Evolutionary conservation across 306 rosid species (phyloP).

Genomic region (Fragaria vesca): DNA sequence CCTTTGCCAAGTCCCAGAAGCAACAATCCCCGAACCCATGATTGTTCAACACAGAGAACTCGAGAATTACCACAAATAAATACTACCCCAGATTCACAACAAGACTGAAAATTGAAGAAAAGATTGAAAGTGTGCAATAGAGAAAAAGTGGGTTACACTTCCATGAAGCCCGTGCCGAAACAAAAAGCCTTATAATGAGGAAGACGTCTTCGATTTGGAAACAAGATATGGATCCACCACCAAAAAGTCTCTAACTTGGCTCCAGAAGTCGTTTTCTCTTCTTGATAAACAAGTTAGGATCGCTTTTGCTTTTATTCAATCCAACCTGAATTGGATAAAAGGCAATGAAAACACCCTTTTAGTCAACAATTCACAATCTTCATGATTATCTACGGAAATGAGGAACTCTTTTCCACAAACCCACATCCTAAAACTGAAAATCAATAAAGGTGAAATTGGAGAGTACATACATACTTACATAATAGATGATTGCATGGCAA

Average conservation of each 20-base stretch:
- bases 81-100: constrained; percentile 8
- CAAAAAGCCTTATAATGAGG: constrained; percentile 7
- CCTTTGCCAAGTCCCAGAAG: constrained; percentile 34
- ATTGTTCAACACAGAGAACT: not conserved
- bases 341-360: not conserved
- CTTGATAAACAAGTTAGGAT: constrained; percentile 7
- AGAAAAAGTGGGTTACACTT: constrained; percentile 8
- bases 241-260: constrained; percentile 8
- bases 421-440: not conserved
- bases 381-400: not conserved
- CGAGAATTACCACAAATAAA: constrained; percentile 16
- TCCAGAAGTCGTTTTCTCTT: constrained; percentile 15
- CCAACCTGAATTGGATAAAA: constrained; percentile 11
- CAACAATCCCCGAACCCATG: constrained; percentile 46
- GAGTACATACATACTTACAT: not conserved
- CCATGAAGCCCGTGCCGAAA: constrained; percentile 15
- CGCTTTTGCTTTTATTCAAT: constrained; percentile 12
- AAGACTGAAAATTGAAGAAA: not conserved
- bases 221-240: constrained; percentile 20
- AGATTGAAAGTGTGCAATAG: not conserved
- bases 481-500: not conserved
- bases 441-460: not conserved
- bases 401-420: not conserved
- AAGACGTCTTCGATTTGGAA: constrained; percentile 17
- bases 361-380: constrained; percentile 6